Conservation (phyloP, 768 basidiomycete genomes). For the Leucosporidium scottii region DNA sequence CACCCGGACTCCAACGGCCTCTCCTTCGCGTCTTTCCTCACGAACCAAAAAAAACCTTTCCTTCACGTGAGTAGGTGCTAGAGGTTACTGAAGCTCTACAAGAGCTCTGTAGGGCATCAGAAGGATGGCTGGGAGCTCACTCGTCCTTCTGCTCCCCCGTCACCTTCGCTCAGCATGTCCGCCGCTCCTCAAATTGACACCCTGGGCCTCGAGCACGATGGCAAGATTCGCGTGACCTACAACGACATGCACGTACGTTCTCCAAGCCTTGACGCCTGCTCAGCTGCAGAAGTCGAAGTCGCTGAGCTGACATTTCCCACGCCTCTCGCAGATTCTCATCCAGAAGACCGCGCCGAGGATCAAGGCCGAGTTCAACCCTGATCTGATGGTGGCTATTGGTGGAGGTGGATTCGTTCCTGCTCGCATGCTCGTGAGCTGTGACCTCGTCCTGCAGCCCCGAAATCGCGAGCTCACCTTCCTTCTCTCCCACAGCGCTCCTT, state of each 20-base stretch:
- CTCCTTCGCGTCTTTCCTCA: too few species aligned
- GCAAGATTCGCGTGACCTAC: slow-evolving; percentile 24
- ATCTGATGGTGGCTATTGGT: slow-evolving; percentile 30
- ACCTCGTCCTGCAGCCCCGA: not conserved
- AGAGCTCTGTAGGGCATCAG: not conserved
- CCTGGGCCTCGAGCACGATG: slow-evolving; percentile 11
- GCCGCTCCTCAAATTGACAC: not conserved
- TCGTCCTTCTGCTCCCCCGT: not conserved
- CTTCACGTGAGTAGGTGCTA: not conserved
- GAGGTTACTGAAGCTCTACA: not conserved
- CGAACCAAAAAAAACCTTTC: too few species aligned
- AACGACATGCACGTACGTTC: slow-evolving; percentile 20
- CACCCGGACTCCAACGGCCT: too few species aligned
- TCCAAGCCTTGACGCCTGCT: not conserved
- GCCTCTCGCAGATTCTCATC: slow-evolving; percentile 15
- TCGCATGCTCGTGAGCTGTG: not conserved
- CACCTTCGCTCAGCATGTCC: slow-evolving; percentile 1
- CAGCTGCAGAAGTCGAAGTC: not conserved
- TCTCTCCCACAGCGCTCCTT: slow-evolving; percentile 36
- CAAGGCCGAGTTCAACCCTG: slow-evolving; percentile 53
- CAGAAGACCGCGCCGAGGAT: slow-evolving; percentile 50
- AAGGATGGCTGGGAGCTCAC: not conserved
- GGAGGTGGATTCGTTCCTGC: slow-evolving; percentile 25
- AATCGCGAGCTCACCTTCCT: not conserved
- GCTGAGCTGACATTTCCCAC: not conserved